Base-by-base conservation (phyloP, 306 rosid species). In the Glycine soja region DNA sequence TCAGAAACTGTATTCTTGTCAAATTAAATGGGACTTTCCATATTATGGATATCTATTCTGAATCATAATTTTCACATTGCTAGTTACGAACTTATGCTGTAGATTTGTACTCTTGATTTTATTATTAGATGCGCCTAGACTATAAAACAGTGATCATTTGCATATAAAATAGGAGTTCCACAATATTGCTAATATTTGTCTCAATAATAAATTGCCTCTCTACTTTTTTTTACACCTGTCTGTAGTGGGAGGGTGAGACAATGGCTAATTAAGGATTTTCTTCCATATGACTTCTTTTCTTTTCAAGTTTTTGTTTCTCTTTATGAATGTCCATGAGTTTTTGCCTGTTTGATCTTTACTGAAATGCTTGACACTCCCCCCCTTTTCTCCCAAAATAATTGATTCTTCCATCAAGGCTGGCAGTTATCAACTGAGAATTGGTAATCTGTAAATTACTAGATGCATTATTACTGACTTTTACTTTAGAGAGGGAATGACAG, bases 1-100 rank as follows among this genome's bases (percentile, higher is more conserved):
- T 8, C 78, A 16, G 34, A 16, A 48, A 59, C 16, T 43, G 56
- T 71, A 72, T 43, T 48, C 62, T 53, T 58, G 52, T n/a, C 34
- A 12, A 61, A 47, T 59, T 75, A 71, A 34, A 19, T 48, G 72
- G 52, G 15, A 79, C 30, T 24, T 24, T 24, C 30, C 30, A 24
- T 24, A 24, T 24, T 24, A 24, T 24, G 30, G 30, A 24, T 24
- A 24, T 24, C 30, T 24, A 24, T 24, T 24, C 30, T 24, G 30
- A 24, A 24, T 24, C 30, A 24, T 24, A 24, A 24, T 24, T 24
- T 0, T 24, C 30, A 24, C 2, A 24, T 24, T 24, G 30, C 30
- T 24, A 24, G 30, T 24, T 24, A 24, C 2, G 30, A 24, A 24
- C 30, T 24, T 24, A 24, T 24, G 30, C 30, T 24, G 30, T 24